Evolutionary conservation across 225 moss, liverwort and hornwort genomes (phyloP), one percentile per base, ranked within the genome.

Genomic region (Asterella californica): DNA sequence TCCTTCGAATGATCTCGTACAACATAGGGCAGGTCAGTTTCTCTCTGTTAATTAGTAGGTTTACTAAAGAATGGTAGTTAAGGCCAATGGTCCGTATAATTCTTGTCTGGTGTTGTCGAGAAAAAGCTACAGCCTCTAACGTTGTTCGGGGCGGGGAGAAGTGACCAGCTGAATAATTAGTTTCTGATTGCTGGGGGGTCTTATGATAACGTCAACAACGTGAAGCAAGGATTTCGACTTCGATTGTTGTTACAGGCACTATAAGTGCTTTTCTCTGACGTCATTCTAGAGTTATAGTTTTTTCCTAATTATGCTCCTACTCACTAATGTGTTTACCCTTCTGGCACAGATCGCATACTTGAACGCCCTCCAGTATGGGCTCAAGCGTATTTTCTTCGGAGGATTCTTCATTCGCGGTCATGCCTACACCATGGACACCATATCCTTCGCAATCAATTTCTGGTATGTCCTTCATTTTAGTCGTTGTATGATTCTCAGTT

Each of bases 401-500:
- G 99, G 99, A 34, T 95, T 99, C 76, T 99, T 94, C 83, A 99
- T 99, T 82, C 87, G 99, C 49, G 95, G 93, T 61, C 99, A 99
- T 81, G 99, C 99, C 1, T 99, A 99, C 66, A 99, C 99, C 3
- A 95, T 99, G 99, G 95, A 99, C 85, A 99, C 99, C 53, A 99
- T 99, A 89, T 99, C 99, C 61, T 95, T 99, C 81, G 99, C 99
- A 29, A 93, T 99, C 45, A 88, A 90, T 63, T 99, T 89, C 76
- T 99, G 99, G 89, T 89, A 81, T 81, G 84, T 17, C 33, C 29
- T 52, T 14, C 27, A 55, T 37, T 36, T 70, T 2, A 36, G 36
- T 70, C 10, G n/a, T 61, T 27, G 61, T 61, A 0, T 61, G 61
- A 25, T 52, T 11, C 1, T 11, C 52, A 52, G 52, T 52, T 52